A percentile compares a stretch with the other conserved stretches of the same genome.
Evolutionary conservation across 2,329 filamentous ascomycete genomes (phyloP).

Genomic region (Arthroderma sp.): DNA sequence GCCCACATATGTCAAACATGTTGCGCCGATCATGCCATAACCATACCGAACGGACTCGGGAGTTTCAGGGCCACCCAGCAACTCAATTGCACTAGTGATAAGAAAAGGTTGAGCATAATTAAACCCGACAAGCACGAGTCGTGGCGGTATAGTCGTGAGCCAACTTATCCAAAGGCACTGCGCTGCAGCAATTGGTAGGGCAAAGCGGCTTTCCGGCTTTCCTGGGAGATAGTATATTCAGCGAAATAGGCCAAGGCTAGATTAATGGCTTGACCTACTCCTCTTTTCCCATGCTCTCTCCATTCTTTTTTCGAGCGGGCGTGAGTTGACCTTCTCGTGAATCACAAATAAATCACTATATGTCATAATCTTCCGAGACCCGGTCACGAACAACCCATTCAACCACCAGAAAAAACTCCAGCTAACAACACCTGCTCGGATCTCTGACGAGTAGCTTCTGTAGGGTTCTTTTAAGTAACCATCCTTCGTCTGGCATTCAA

Average conservation of each 20-base stretch:
- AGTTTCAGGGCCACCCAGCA: constrained; percentile 8
- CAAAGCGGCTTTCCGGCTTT: background rate
- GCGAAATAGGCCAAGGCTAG: background rate
- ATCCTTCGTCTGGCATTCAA: constrained; percentile 16
- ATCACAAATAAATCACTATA: background rate
- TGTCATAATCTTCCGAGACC: constrained; percentile 17
- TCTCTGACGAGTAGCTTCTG: constrained; percentile 17
- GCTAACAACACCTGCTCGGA: constrained; percentile 21
- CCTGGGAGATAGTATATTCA: background rate
- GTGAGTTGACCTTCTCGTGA: background rate
- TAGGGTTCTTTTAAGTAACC: constrained; percentile 14
- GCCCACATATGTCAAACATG: constrained; percentile 10
- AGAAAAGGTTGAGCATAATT: constrained; percentile 17
- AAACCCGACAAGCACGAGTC: constrained; percentile 16
- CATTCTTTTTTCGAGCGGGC: background rate
- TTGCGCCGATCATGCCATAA: constrained; percentile 16
- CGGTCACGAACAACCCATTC: constrained; percentile 19
- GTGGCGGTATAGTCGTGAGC: constrained; percentile 7
- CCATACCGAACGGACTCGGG: constrained; percentile 9
- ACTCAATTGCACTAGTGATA: constrained; percentile 14
- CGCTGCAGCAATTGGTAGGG: background rate
- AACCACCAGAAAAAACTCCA: constrained; percentile 26
- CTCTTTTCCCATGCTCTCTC: background rate
- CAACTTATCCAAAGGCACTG: background rate
- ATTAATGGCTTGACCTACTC: background rate